Percentiles rank a stretch among this genome's conserved stretches.
Conservation (phyloP, 2,329 filamentous ascomycete species). For the Aureobasidium pullulans region DNA sequence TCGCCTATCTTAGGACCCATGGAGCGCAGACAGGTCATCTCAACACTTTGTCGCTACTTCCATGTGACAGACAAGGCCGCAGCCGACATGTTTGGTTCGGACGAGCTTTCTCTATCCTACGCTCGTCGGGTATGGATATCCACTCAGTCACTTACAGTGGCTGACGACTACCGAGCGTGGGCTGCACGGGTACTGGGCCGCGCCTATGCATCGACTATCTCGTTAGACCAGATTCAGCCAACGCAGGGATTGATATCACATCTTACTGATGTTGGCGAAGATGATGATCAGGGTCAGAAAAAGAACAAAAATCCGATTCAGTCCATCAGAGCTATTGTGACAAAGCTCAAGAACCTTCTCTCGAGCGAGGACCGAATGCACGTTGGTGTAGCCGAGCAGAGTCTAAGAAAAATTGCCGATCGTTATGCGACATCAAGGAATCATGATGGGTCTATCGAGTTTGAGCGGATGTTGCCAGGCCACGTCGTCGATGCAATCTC, state of each 20-base stretch:
- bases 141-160: neutral
- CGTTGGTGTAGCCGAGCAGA: constrained; percentile 39
- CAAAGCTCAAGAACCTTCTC: constrained; percentile 3
- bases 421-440: constrained; percentile 16
- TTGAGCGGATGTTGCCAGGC: constrained; percentile 24
- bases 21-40: constrained; percentile 63
- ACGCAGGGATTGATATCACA: neutral
- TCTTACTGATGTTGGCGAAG: neutral
- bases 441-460: constrained; percentile 20
- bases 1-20: constrained; percentile 61
- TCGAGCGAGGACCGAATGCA: constrained; percentile 31
- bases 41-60: constrained; percentile 70
- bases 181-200: constrained; percentile 76
- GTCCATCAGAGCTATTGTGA: constrained; percentile 1
- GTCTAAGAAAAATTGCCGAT: constrained; percentile 22
- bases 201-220: constrained; percentile 56
- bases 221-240: constrained; percentile 24
- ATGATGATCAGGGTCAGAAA: neutral
- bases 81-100: constrained; percentile 62
- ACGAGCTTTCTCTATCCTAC: constrained; percentile 54
- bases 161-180: constrained; percentile 68
- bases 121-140: constrained; percentile 60
- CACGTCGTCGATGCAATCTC: constrained; percentile 20
- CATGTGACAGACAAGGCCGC: constrained; percentile 49
- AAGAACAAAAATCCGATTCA: neutral